Base-by-base conservation (phyloP, 192 early-diverging fungal genomes). In the Radiomyces spectabilis region DNA sequence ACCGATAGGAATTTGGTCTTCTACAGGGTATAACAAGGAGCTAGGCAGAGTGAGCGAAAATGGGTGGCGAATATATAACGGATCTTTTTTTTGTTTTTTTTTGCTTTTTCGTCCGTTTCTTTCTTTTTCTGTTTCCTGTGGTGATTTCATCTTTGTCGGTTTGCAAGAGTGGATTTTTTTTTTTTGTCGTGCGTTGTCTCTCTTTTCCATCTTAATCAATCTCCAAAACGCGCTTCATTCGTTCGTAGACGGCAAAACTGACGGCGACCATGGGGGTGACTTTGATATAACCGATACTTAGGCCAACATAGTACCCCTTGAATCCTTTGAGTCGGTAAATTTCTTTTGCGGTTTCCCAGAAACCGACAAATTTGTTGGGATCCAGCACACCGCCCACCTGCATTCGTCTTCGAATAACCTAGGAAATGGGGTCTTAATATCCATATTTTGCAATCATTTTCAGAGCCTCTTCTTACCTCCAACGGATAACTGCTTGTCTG, bases 261-360 rank as follows among this genome's bases (percentile, higher is more conserved):
- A 93, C 83, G 6, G 89, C 93, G 55, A 83, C 82, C 93, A 98
- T 94, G 0, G 95, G 95, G 24, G 83, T 81, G 3, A 98, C 87
- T 66, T 98, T 98, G 59, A 98, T 64, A 65, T 91, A 98, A 32
- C 95, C 95, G 65, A 98, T 98, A 25, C 83, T 91, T 41, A 98
- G 73, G n/a, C 95, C 95, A 10, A 98, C 92, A 80, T 85, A 98
- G 67, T 95, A 95, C 5, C 95, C 95, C 22, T 81, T 77, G 41
- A 80, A 66, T 21, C 94, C 94, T 22, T 75, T 75, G 31, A 65
- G 61, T 30, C 46, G 40, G 65, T 81, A 89, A 46, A 98, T 87
- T 4, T 69, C 67, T 35, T 60, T 66, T 1, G 76, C 74, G 12
- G 87, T 87, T 29, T 82, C 72, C 52, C 50, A 51, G 13, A 85